phyloP scores from a whole-genome alignment of 169 alveolate species.

The Plasmodium cynomolgi region DNA sequence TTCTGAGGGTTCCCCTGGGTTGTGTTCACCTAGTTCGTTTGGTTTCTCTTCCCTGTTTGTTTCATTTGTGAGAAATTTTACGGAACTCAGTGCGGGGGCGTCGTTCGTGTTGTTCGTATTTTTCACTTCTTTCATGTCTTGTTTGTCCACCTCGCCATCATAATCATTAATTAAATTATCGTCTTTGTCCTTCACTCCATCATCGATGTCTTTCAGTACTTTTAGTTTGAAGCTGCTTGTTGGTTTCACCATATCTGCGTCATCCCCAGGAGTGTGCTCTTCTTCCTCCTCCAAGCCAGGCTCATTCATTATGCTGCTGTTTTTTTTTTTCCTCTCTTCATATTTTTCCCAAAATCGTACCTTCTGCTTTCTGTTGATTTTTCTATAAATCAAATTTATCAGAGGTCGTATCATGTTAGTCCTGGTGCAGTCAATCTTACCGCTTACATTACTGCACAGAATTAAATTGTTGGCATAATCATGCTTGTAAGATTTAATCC shows the following conservation, averaged over 20 bases:
- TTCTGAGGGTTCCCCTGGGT: neutral
- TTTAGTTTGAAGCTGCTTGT: neutral
- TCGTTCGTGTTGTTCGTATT: neutral
- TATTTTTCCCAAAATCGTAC: slow-evolving; percentile 71
- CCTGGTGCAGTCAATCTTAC: slow-evolving; percentile 79
- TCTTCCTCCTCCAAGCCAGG: neutral
- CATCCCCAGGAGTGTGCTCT: neutral
- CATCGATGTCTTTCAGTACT: neutral
- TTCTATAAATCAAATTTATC: slow-evolving; percentile 65
- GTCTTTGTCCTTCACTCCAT: neutral
- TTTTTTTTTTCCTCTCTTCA: slow-evolving; percentile 39
- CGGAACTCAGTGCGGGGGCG: neutral
- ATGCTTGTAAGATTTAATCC: slow-evolving; percentile 75
- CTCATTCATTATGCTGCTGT: neutral
- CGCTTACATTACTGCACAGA: slow-evolving; percentile 79
- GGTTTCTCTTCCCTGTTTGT: neutral
- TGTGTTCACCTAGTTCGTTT: neutral
- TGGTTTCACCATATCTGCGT: neutral
- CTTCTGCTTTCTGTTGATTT: slow-evolving; percentile 47
- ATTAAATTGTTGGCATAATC: slow-evolving; percentile 76
- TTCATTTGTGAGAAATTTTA: neutral
- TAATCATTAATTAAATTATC: neutral
- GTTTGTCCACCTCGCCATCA: neutral
- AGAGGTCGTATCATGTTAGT: slow-evolving; percentile 76
- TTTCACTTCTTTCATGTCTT: neutral